Conservation (phyloP, 2,329 filamentous ascomycete genomes). For the Aotearoamyces nothofagi region DNA sequence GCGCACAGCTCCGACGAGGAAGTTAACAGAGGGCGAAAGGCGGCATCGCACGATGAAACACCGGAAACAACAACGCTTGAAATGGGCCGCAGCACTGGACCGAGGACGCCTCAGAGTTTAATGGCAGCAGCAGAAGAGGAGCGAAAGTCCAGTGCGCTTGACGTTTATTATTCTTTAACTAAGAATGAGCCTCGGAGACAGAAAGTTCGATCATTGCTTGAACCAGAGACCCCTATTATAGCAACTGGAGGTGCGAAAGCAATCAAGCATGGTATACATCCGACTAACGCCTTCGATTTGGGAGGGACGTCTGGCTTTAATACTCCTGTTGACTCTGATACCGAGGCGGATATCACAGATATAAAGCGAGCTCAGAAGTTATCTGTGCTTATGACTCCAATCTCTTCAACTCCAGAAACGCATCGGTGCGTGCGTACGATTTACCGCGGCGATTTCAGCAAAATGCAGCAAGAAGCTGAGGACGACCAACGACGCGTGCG, state of each 20-base stretch:
- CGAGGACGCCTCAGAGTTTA: constrained; percentile 39
- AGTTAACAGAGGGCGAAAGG: constrained; percentile 39
- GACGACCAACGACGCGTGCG: constrained; percentile 65
- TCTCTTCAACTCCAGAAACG: constrained; percentile 59
- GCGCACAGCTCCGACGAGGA: constrained; percentile 45
- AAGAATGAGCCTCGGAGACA: constrained; percentile 13
- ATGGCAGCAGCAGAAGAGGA: constrained; percentile 67
- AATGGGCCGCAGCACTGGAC: constrained; percentile 21
- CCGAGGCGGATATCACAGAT: constrained; percentile 70
- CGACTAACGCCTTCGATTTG: constrained; percentile 71
- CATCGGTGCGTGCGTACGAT: constrained; percentile 81
- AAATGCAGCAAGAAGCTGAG: constrained; percentile 63
- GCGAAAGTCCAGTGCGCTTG: constrained; percentile 33
- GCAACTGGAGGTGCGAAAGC: constrained; percentile 44
- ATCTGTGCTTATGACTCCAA: constrained; percentile 62
- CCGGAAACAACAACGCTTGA: constrained; percentile 19
- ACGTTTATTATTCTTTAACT: constrained; percentile 4
- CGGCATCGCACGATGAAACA: constrained; percentile 26
- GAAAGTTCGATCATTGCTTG: constrained; percentile 21
- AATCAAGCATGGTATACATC: constrained; percentile 51
- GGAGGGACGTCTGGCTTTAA: constrained; percentile 34
- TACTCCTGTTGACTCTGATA: constrained; percentile 63
- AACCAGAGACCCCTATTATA: constrained; percentile 51
- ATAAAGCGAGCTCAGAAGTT: constrained; percentile 81
- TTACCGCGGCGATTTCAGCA: constrained; percentile 70